These are phyloP conservation scores for Metroxylon sagu DNA, from an alignment of 176 grass and related monocot species.

Conservation along the genomic window DNA sequence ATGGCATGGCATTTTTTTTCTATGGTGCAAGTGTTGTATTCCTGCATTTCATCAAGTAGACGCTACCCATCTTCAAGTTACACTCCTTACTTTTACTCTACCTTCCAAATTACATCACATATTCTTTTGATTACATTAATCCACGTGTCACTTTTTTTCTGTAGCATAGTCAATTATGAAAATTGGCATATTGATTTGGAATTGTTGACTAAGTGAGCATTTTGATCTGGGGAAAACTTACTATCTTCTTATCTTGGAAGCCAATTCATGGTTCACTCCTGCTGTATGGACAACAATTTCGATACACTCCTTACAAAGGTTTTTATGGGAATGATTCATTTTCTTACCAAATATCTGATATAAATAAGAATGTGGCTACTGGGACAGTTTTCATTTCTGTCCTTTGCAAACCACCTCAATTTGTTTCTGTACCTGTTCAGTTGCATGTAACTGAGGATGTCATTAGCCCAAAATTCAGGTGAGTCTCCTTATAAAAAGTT, in stretches of 20 bases:
- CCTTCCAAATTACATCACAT: too few relatives aligned
- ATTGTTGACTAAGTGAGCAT: too few relatives aligned
- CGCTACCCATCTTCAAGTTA: too few relatives aligned
- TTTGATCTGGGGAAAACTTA: too few relatives aligned
- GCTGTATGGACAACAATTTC: constrained; percentile 32
- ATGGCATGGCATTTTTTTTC: too few relatives aligned
- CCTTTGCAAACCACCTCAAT: constrained; percentile 72
- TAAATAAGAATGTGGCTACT: constrained; percentile 35
- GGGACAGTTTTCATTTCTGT: constrained; percentile 53
- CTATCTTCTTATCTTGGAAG: constrained; percentile 26
- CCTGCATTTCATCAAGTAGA: too few relatives aligned
- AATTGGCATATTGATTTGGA: too few relatives aligned
- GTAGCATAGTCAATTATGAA: too few relatives aligned
- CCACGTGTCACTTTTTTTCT: too few relatives aligned
- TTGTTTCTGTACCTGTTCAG: constrained; percentile 53
- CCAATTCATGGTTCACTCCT: constrained; percentile 55
- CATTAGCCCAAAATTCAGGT: constrained; percentile 61
- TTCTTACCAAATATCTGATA: constrained; percentile 54
- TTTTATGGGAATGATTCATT: constrained; percentile 72
- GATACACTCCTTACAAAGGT: constrained; percentile 67
- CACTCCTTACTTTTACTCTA: too few relatives aligned
- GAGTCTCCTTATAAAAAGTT: constrained; percentile 15
- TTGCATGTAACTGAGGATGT: constrained; percentile 70
- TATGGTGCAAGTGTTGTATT: too few relatives aligned
- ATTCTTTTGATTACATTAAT: too few relatives aligned